Conservation (phyloP, 2,329 filamentous ascomycete species). For the Myrmaecium sp. region DNA sequence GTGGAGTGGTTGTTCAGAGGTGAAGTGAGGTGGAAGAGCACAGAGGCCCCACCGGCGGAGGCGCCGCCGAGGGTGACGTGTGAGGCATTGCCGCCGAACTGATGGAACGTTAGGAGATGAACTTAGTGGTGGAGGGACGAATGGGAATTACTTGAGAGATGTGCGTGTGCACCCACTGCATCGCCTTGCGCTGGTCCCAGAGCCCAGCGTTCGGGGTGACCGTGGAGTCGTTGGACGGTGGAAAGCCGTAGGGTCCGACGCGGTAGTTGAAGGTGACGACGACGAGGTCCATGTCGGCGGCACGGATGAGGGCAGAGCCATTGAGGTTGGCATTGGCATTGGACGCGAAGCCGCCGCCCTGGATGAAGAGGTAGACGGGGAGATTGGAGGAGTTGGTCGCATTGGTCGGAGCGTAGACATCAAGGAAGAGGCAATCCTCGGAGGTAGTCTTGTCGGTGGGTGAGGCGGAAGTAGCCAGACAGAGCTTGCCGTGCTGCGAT, state of each 20-base stretch:
- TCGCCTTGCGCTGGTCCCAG: conserved; percentile 49
- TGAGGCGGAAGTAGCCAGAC: conserved; percentile 3
- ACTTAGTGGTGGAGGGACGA: too few species aligned
- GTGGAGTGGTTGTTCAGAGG: too few species aligned
- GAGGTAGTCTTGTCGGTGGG: conserved; percentile 9
- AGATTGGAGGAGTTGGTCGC: conserved; percentile 34
- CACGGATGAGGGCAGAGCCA: conserved; percentile 42
- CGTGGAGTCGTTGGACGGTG: conserved; percentile 37
- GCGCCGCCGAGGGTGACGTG: conserved; percentile 50
- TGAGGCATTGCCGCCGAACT: conserved; percentile 59
- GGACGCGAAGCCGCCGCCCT: conserved; percentile 28
- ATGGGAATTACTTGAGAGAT: conserved; percentile 29
- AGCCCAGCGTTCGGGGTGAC: conserved; percentile 52
- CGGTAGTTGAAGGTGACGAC: conserved; percentile 64
- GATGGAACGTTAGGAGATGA: conserved; percentile 1
- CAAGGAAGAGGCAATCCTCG: conserved; percentile 56
- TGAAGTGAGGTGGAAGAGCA: conserved; percentile 17
- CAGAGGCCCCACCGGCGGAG: conserved; percentile 42
- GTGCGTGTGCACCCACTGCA: conserved; percentile 53
- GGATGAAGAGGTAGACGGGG: conserved; percentile 47
- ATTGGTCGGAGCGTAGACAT: conserved; percentile 42
- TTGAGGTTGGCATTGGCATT: conserved; percentile 36
- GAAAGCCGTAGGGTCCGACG: conserved; percentile 57
- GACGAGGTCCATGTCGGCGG: conserved; percentile 42
- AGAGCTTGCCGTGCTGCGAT: conserved; percentile 4